A percentile compares a stretch with the other conserved stretches of the same genome.
Conservation (phyloP, 495 filamentous ascomycete genomes). For the Penicillium bialowiezense region DNA sequence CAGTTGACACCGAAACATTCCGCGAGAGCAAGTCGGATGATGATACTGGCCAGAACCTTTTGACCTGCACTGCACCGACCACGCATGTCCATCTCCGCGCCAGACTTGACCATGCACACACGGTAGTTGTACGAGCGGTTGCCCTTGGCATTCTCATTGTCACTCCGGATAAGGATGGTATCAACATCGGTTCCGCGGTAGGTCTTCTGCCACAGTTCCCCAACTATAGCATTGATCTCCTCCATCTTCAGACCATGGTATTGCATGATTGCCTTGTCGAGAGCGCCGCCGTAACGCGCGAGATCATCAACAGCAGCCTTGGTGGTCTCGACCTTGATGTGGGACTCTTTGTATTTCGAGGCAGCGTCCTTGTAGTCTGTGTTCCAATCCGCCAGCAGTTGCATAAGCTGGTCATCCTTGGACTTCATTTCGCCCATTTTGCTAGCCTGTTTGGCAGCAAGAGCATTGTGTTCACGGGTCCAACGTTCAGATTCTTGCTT, state of each 20-base stretch:
- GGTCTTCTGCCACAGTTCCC: slow-evolving; percentile 93
- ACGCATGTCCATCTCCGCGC: slow-evolving; percentile 99
- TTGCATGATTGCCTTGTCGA: slow-evolving; percentile 95
- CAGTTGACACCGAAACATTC: slow-evolving; percentile 98
- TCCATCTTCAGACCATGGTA: slow-evolving; percentile 97
- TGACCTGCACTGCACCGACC: slow-evolving; percentile 95
- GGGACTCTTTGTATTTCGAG: slow-evolving; percentile 77
- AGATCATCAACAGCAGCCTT: slow-evolving; percentile 92
- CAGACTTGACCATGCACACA: slow-evolving; percentile 96
- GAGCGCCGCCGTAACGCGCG: slow-evolving; percentile 69
- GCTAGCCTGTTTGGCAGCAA: slow-evolving; percentile 58
- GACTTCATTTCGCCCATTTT: slow-evolving; percentile 71
- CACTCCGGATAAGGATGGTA: slow-evolving; percentile 89
- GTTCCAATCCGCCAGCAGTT: slow-evolving; percentile 72
- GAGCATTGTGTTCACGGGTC: slow-evolving; percentile 57
- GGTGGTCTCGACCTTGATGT: slow-evolving; percentile 89
- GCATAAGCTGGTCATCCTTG: slow-evolving; percentile 74
- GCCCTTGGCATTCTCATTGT: slow-evolving; percentile 70
- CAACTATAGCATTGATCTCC: slow-evolving; percentile 92
- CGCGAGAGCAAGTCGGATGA: slow-evolving; percentile 93
- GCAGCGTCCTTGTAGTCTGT: slow-evolving; percentile 83
- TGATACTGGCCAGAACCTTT: slow-evolving; percentile 93
- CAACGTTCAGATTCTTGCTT: slow-evolving; percentile 62
- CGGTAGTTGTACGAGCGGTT: slow-evolving; percentile 95
- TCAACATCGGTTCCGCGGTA: slow-evolving; percentile 98